These are phyloP conservation scores for Artemisia princeps DNA, from an alignment of 140 eudicot species.

Conservation along the genomic window DNA sequence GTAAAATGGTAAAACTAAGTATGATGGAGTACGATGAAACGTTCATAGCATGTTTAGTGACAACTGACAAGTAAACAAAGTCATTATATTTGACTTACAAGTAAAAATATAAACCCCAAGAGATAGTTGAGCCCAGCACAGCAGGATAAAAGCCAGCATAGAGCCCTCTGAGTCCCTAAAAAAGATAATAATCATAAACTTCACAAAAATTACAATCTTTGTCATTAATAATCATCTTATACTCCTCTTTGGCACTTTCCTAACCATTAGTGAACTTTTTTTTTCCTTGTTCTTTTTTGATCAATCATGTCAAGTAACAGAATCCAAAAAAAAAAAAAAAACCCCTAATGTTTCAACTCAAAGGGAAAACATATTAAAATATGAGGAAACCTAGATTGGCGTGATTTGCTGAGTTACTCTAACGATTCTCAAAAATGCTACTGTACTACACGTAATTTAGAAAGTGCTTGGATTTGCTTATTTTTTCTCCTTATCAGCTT, in stretches of 20 bases:
- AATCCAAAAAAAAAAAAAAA: too few species aligned
- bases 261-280: not conserved
- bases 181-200: conserved; percentile 13
- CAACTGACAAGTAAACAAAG: not conserved
- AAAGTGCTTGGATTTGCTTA: too few species aligned
- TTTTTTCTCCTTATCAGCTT: too few species aligned
- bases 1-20: not conserved
- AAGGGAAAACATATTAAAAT: too few species aligned
- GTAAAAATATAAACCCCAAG: conserved; percentile 93
- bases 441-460: too few species aligned
- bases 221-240: not conserved
- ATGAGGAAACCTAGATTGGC: too few species aligned
- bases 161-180: conserved; percentile 83
- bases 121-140: conserved; percentile 84
- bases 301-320: too few species aligned
- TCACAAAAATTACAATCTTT: not conserved
- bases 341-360: too few species aligned
- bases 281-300: not conserved
- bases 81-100: conserved; percentile 48
- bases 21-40: not conserved
- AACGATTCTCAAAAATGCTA: too few species aligned
- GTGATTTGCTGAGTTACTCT: too few species aligned
- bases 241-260: not conserved
- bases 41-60: too few species aligned
- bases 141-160: conserved; percentile 95